Conservation (phyloP, 2,329 filamentous ascomycete genomes). For the Aspergillus quadricinctus region DNA sequence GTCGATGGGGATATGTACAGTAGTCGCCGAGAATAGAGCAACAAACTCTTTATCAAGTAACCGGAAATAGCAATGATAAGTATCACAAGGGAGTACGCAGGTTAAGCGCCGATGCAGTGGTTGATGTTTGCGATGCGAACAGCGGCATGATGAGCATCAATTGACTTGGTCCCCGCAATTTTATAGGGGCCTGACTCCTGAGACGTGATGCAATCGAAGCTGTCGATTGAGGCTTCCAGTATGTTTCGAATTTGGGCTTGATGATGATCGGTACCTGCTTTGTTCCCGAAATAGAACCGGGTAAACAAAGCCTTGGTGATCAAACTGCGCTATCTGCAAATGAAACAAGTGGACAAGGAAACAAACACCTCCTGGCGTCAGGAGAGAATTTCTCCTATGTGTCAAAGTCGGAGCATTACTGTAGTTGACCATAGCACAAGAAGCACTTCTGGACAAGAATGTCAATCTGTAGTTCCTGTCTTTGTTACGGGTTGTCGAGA, state of each 20-base stretch:
- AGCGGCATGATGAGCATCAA: background rate
- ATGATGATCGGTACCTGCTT: background rate
- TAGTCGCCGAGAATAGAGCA: background rate
- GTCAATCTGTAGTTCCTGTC: background rate
- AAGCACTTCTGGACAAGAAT: background rate
- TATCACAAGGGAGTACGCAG: background rate
- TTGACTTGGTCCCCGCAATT: background rate
- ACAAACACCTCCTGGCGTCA: background rate
- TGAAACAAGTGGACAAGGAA: background rate
- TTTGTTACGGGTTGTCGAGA: background rate
- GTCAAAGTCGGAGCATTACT: background rate
- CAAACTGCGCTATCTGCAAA: background rate
- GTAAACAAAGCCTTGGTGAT: background rate
- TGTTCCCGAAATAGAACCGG: background rate
- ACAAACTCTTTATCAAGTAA: background rate
- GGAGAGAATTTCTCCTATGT: background rate
- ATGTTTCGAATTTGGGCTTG: background rate
- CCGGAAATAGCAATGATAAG: background rate
- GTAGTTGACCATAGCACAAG: background rate
- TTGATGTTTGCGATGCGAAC: background rate
- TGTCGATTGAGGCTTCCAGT: background rate
- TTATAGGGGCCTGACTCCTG: background rate
- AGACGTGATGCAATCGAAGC: background rate
- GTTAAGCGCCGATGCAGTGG: background rate
- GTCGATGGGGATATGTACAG: background rate